Conservation (phyloP, 768 basidiomycete genomes). For the Pleurotus giganteus region DNA sequence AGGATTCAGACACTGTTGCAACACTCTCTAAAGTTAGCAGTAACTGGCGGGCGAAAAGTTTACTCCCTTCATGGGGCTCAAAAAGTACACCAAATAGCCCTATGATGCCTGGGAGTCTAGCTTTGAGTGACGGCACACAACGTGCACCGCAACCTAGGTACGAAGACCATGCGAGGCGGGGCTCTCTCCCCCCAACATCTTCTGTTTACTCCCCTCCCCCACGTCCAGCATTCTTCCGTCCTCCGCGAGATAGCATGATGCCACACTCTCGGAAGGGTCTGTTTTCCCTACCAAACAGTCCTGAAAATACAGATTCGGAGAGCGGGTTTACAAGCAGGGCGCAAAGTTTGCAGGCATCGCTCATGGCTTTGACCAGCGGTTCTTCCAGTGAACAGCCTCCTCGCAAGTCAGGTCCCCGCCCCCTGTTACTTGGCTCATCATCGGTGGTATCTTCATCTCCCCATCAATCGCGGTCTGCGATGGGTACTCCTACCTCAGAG, state of each 20-base stretch:
- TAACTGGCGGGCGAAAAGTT: constrained; percentile 70
- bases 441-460: constrained; percentile 36
- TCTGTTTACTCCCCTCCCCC: constrained; percentile 51
- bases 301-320: constrained; percentile 24
- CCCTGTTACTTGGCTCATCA: constrained; percentile 60
- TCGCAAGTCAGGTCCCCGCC: constrained; percentile 58
- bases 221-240: constrained; percentile 55
- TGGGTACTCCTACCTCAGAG: constrained; percentile 30
- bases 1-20: constrained; percentile 71
- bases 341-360: constrained; percentile 38
- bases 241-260: constrained; percentile 55
- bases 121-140: constrained; percentile 9
- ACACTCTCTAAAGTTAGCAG: constrained; percentile 70
- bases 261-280: constrained; percentile 24
- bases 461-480: constrained; percentile 31
- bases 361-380: constrained; percentile 37
- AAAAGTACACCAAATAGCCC: constrained; percentile 10
- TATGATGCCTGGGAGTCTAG: neutral
- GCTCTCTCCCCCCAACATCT: constrained; percentile 39
- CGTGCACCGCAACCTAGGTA: neutral
- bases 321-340: constrained; percentile 36
- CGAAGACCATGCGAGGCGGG: constrained; percentile 23
- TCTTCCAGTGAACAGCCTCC: constrained; percentile 24
- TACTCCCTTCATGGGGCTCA: constrained; percentile 41
- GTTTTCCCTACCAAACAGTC: constrained; percentile 29